Evolutionary conservation across 208 protist genomes (phyloP).

Genomic region (Vickermania spadyakhi): DNA sequence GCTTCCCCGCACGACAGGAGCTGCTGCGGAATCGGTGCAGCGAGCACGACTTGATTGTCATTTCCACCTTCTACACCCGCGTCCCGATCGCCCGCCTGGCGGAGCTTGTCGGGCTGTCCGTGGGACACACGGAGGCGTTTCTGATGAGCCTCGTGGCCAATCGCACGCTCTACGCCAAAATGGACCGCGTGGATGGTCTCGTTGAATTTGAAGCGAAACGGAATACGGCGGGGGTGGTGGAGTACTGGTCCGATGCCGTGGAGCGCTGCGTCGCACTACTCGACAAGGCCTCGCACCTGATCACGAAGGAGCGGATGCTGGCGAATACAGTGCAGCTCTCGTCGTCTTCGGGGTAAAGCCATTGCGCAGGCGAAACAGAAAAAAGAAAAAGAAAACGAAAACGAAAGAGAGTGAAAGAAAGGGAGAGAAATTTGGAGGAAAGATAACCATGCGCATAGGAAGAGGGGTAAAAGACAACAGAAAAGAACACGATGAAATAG

Average conservation of each 20-base stretch:
- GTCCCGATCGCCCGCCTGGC: slow-evolving; percentile 86
- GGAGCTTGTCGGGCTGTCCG: slow-evolving; percentile 83
- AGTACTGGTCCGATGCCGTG: slow-evolving; percentile 81
- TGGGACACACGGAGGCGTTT: slow-evolving; percentile 85
- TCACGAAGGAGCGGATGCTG: slow-evolving; percentile 92
- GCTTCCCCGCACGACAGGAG: slow-evolving; percentile 37
- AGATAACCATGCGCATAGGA: background rate
- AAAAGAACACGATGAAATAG: no score
- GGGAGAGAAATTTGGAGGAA: background rate
- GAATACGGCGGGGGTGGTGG: slow-evolving; percentile 85
- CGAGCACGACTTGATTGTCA: slow-evolving; percentile 94
- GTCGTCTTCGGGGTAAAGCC: no score
- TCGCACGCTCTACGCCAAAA: slow-evolving; percentile 89
- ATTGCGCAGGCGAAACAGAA: slow-evolving; percentile 2
- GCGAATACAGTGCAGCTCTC: slow-evolving; percentile 22
- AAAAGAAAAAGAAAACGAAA: slow-evolving; percentile 2
- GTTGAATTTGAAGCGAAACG: slow-evolving; percentile 86
- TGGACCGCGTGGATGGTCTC: slow-evolving; percentile 90
- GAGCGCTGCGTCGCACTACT: slow-evolving; percentile 82
- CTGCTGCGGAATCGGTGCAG: slow-evolving; percentile 89
- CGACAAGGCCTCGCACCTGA: slow-evolving; percentile 91
- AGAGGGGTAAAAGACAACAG: background rate
- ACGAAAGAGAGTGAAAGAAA: slow-evolving; percentile 11
- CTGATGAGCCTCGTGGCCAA: slow-evolving; percentile 89
- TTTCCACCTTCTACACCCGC: slow-evolving; percentile 92